Conservation (phyloP, 148 eudicot species). For the Spergularia marina region DNA sequence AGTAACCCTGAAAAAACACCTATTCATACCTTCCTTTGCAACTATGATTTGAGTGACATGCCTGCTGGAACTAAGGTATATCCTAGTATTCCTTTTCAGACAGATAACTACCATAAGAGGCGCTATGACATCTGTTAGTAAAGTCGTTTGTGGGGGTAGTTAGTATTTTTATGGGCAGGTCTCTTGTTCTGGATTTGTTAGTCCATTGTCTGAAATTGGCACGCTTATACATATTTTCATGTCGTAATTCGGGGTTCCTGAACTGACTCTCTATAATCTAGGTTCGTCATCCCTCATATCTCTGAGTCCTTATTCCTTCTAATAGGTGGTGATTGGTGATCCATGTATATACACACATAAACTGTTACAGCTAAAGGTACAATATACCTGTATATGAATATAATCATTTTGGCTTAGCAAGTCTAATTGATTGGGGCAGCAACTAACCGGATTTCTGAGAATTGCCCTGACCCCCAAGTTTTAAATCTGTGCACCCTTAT, state of each 20-base stretch:
- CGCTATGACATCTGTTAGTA: not conserved
- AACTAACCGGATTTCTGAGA: no score
- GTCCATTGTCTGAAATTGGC: not conserved
- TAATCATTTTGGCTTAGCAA: not conserved
- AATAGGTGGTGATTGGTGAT: not conserved
- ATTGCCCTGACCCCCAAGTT: no score
- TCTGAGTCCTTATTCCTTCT: not conserved
- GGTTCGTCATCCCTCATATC: not conserved
- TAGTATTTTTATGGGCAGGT: not conserved
- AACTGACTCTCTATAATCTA: not conserved
- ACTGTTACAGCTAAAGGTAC: not conserved
- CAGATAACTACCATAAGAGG: not conserved
- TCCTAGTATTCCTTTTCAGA: not conserved
- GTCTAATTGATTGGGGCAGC: no score
- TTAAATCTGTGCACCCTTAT: no score
- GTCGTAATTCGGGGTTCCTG: not conserved
- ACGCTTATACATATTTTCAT: not conserved
- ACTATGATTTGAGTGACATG: slow-evolving; percentile 81
- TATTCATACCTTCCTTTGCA: slow-evolving; percentile 72
- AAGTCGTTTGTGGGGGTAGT: not conserved
- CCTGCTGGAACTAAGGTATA: slow-evolving; percentile 74
- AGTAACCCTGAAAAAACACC: slow-evolving; percentile 86
- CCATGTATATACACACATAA: not conserved
- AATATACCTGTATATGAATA: not conserved
- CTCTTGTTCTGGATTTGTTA: not conserved